A percentile compares a stretch with the other conserved stretches of the same genome.
These are phyloP conservation scores for Picea glauca DNA, from an alignment of 75 land plant species.

Conservation along the genomic window DNA sequence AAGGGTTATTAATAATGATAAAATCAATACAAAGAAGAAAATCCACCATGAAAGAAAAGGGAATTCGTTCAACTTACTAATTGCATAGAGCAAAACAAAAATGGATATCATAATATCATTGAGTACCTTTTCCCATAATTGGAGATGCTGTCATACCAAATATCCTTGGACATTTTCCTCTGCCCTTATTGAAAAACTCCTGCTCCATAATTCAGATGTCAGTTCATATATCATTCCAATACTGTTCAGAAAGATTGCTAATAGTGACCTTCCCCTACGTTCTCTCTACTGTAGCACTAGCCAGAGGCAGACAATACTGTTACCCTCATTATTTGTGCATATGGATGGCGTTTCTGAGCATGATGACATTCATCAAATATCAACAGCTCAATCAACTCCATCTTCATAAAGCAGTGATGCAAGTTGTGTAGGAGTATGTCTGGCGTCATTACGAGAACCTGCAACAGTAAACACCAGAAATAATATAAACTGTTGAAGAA, in stretches of 20 bases:
- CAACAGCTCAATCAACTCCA: slow-evolving; percentile 70
- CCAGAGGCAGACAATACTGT: not conserved
- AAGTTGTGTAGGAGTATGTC: slow-evolving; percentile 61
- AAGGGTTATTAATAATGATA: not conserved
- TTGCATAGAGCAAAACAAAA: not conserved
- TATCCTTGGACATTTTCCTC: slow-evolving; percentile 60
- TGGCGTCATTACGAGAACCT: slow-evolving; percentile 98
- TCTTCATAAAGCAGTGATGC: slow-evolving; percentile 70
- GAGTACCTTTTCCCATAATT: slow-evolving; percentile 77
- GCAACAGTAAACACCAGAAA: slow-evolving; percentile 13
- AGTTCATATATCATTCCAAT: not conserved
- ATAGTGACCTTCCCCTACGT: not conserved
- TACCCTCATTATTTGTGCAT: slow-evolving; percentile 95
- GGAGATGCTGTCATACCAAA: slow-evolving; percentile 99
- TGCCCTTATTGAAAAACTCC: slow-evolving; percentile 50
- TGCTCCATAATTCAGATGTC: slow-evolving; percentile 15
- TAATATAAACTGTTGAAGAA: not conserved
- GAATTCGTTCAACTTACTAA: not conserved
- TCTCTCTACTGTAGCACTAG: not conserved
- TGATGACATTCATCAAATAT: slow-evolving; percentile 99
- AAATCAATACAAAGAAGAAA: not conserved
- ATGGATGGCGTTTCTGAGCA: slow-evolving; percentile 85
- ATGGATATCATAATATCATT: not conserved
- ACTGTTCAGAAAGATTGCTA: not conserved
- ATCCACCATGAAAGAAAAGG: not conserved